Percentiles rank a stretch among this genome's conserved stretches.
phyloP scores from a whole-genome alignment of 257 asterid species.

The Capsicum baccatum region DNA sequence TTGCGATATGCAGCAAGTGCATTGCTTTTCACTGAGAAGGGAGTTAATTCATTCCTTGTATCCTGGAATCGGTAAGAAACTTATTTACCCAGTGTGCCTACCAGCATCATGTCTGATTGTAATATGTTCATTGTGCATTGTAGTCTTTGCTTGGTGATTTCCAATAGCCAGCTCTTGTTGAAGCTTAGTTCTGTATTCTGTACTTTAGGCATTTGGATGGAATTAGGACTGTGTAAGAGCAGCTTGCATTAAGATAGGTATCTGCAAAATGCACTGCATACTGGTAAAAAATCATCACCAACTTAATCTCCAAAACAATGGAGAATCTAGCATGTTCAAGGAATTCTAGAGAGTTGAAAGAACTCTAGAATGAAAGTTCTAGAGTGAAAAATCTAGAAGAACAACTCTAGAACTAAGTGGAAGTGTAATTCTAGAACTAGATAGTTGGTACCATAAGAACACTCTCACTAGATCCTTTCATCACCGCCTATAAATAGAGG shows the following conservation, averaged over 20 bases:
- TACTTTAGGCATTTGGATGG: neutral
- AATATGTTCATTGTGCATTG: neutral
- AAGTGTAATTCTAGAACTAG: constrained; percentile 11
- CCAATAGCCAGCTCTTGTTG: neutral
- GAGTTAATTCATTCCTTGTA: constrained; percentile 91
- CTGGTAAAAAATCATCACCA: neutral
- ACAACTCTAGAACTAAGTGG: constrained; percentile 8
- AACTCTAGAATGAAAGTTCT: neutral
- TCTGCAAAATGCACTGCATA: neutral
- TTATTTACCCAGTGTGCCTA: constrained; percentile 29
- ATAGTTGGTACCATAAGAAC: neutral
- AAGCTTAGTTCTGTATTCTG: neutral
- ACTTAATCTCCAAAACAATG: constrained; percentile 2
- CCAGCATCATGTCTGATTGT: neutral
- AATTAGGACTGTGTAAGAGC: neutral
- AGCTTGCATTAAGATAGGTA: neutral
- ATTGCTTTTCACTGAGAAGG: constrained; percentile 96
- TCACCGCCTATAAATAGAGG: neutral
- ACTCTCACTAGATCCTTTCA: neutral
- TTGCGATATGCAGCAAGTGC: constrained; percentile 96
- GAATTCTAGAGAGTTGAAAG: neutral
- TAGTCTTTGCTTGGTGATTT: constrained; percentile 8
- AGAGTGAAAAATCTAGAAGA: constrained; percentile 6
- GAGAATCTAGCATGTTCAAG: constrained; percentile 13
- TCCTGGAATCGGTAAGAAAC: constrained; percentile 89